Percentiles rank a stretch among this genome's conserved stretches.
Conservation (phyloP, 192 early-diverging fungal species). For the Phycomyces blakesleeanus region DNA sequence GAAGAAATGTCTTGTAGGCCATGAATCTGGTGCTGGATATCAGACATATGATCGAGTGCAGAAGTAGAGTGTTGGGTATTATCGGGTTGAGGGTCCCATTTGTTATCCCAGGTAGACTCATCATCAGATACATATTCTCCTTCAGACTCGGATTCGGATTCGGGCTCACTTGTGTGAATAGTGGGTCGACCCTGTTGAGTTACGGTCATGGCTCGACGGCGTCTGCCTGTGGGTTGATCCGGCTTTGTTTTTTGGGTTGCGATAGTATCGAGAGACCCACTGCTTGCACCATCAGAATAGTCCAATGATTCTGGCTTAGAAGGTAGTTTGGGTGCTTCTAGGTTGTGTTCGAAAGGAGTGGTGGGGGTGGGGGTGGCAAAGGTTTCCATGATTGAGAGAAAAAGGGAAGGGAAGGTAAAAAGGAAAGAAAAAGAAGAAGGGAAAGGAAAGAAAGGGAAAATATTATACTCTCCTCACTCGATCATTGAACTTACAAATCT, state of each 20-base stretch:
- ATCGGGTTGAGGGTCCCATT: background rate
- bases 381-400: too few relatives aligned
- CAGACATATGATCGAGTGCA: too few relatives aligned
- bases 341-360: too few relatives aligned
- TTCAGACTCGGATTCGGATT: slow-evolving; percentile 1
- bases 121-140: background rate
- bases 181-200: slow-evolving; percentile 3
- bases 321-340: too few relatives aligned
- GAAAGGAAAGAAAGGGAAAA: background rate
- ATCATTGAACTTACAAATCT: too few relatives aligned
- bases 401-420: too few relatives aligned
- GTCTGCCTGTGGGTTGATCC: background rate
- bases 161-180: background rate
- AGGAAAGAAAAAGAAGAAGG: background rate
- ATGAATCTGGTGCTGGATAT: background rate
- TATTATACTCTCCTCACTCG: too few relatives aligned
- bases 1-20: slow-evolving; percentile 5
- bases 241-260: background rate
- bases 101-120: background rate
- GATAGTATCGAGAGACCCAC: background rate
- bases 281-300: background rate
- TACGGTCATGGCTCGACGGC: slow-evolving; percentile 2
- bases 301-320: background rate
- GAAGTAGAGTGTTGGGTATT: too few relatives aligned
- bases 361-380: too few relatives aligned